Conservation (phyloP, 2,329 filamentous ascomycete genomes). For the Colletotrichum sp. region DNA sequence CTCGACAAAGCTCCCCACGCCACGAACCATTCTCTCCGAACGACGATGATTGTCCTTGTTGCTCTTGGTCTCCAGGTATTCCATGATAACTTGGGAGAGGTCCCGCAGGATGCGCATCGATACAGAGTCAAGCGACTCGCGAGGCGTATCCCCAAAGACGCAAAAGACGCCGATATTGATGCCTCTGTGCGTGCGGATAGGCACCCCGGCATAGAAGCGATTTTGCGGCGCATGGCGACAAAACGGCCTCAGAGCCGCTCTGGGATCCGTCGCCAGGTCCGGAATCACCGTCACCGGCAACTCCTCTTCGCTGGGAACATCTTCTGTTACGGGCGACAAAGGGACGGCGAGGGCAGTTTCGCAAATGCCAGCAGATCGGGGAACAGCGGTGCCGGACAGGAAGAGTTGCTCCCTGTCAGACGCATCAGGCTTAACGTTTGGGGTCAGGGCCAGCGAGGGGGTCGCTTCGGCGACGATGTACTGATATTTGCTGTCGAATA, state of each 20-base stretch:
- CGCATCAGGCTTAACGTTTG: constrained; percentile 1
- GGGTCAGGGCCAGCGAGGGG: constrained; percentile 39
- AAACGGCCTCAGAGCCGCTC: constrained; percentile 26
- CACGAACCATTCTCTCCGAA: constrained; percentile 40
- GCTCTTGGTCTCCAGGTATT: constrained; percentile 37
- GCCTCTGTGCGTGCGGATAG: constrained; percentile 41
- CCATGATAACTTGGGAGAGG: constrained; percentile 34
- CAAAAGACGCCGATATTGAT: constrained; percentile 48
- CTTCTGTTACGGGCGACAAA: fast-evolving
- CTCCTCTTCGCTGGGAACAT: not conserved
- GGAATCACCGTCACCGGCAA: constrained; percentile 38
- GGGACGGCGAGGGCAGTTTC: constrained; percentile 27
- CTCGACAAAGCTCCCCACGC: constrained; percentile 40
- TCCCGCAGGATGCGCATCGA: constrained; percentile 30
- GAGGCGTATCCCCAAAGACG: constrained; percentile 33
- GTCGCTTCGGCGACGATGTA: constrained; percentile 60
- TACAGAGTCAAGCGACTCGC: constrained; percentile 29
- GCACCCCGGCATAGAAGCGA: constrained; percentile 46
- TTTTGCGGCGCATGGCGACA: constrained; percentile 2
- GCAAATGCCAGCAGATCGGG: constrained; percentile 31
- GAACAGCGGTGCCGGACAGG: constrained; percentile 33
- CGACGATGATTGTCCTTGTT: constrained; percentile 30
- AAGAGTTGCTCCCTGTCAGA: constrained; percentile 14
- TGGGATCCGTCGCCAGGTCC: constrained; percentile 35
- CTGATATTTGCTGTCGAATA: constrained; percentile 54